Base-by-base conservation (phyloP, 352 stramenopile genomes). In the Globisporangium splendens region DNA sequence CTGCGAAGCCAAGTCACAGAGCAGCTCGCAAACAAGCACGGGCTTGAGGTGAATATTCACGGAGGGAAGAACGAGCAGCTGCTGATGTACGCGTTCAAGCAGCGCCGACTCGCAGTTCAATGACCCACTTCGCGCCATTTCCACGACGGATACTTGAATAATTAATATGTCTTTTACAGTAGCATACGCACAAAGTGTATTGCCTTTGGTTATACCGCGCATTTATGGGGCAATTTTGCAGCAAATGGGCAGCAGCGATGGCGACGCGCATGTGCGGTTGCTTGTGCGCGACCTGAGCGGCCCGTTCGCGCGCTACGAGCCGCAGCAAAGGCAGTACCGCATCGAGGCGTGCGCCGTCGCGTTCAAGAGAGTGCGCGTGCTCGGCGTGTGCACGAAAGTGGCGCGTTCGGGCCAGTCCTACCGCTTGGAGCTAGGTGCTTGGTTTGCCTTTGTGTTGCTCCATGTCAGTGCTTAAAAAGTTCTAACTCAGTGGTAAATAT, bases 71-170 rank as follows among this genome's bases (percentile, higher is more conserved):
- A 75, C 17, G 77, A 84, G 44, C 77, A 85, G 24, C 59, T 93
- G 42, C 62, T 93, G 43, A 67, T 85, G 21, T 87, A 91, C 48
- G 79, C 79, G 10, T 91, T 93, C 62, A 87, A 89, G 56, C 85
- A 93, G 83, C 28, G 62, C 73, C 11, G 79, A 94, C 31, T 91
- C 79, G 21, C 83, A 89, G 59, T 91, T 93, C 49, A 89, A 89
- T 52, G 39, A 28, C 12, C 39, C 39, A 18, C 17, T 13, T 44
- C 39, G 17, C 17, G 39, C 17, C 39, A 3, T 44, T 44, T 44
- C 39, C 39, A 18, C 17, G 39, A 18, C 39, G 39, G 17, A 18
- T n/a, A n/a, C 39, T n/a, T n/a, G n/a, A n/a, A 44, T 44, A 44
- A 43, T 54, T 54, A 54, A 41, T 54, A 7, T 54, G 48, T 54